Evolutionary conservation across 257 asterid species (phyloP), one percentile per base, ranked within the genome.

Genomic region (Rubia yunnanensis): DNA sequence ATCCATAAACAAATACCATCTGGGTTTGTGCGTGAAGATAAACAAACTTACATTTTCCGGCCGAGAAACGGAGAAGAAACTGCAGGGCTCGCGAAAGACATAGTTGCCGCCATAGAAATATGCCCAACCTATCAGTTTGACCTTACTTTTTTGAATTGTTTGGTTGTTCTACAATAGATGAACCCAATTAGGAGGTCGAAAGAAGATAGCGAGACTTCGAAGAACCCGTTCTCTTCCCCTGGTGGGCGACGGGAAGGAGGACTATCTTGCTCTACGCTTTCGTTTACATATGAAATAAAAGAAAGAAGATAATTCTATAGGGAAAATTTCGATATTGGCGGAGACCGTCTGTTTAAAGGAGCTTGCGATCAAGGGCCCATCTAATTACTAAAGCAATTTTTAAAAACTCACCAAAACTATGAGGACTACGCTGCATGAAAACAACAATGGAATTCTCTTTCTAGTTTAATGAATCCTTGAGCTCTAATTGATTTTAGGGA

Each of bases 61-160:
- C 88, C 89, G 49, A 73, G 71, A 72, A 91, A 86, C 70, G 86
- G 69, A 67, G 88, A 77, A 49, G 84, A 76, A 52, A 81, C 72
- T 52, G 73, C 24, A 71, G 88, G 89, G 61, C 52, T 72, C 70
- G 67, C 79, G 23, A 81, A 82, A 76, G 86, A 83, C 67, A 86
- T 76, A 72, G 82, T 57, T 62, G 91, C 66, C 66, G 95, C 89
- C 97, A 84, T 86, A n/a, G 46, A 23, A 20, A 48, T 48, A 7
- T 30, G 17, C 3, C 54, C 61, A 0, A 60, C 11, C 31, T 36
- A n/a, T 34, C 20, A 9, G 5, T 30, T 15, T 23, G 15, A 26
- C 22, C 60, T 24, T 13, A 26, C 28, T 24, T 56, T 27, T 26
- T 13, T 2, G 36, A 20, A 26, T 56, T 57, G 13, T 27, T 28